Evolutionary conservation across 305 asterid genomes (phyloP).

Genomic region (Fraxinus xanthoxyloides): DNA sequence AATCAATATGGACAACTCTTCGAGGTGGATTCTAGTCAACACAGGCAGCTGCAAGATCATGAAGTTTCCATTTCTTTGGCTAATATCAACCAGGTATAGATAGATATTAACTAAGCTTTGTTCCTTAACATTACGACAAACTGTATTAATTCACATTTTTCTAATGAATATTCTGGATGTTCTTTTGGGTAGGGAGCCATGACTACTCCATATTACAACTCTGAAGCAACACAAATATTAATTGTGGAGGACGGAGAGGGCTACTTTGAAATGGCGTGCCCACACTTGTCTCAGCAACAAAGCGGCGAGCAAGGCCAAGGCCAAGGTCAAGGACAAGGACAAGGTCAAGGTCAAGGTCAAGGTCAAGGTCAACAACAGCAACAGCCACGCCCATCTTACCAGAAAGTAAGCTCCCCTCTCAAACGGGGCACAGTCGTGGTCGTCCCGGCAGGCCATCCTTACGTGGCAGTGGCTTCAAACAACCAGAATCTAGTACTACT

Average conservation of each 20-base stretch:
- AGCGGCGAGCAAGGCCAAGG: constrained; percentile 13
- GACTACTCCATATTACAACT: constrained; percentile 51
- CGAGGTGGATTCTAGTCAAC: constrained; percentile 39
- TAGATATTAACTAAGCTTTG: neutral
- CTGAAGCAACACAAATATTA: constrained; percentile 43
- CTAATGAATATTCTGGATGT: neutral
- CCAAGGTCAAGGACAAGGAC: neutral
- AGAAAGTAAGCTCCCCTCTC: constrained; percentile 41
- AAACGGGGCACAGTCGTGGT: constrained; percentile 47
- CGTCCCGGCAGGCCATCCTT: constrained; percentile 72
- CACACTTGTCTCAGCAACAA: constrained; percentile 37
- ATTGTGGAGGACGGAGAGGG: constrained; percentile 58
- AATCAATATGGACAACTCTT: constrained; percentile 59
- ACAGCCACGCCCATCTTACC: constrained; percentile 28
- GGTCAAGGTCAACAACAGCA: neutral
- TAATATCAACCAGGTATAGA: constrained; percentile 50
- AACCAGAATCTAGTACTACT: constrained; percentile 47
- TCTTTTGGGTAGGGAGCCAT: constrained; percentile 48
- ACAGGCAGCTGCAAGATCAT: constrained; percentile 40
- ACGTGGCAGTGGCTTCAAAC: constrained; percentile 46
- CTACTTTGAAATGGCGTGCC: constrained; percentile 67
- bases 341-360: constrained; percentile 1
- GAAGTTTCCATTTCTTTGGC: constrained; percentile 45
- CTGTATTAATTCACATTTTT: neutral
- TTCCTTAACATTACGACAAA: too few relatives aligned